Percentiles rank a stretch among this genome's conserved stretches.
Conservation (phyloP, 2,329 filamentous ascomycete species). For the Venturia aucupariae region DNA sequence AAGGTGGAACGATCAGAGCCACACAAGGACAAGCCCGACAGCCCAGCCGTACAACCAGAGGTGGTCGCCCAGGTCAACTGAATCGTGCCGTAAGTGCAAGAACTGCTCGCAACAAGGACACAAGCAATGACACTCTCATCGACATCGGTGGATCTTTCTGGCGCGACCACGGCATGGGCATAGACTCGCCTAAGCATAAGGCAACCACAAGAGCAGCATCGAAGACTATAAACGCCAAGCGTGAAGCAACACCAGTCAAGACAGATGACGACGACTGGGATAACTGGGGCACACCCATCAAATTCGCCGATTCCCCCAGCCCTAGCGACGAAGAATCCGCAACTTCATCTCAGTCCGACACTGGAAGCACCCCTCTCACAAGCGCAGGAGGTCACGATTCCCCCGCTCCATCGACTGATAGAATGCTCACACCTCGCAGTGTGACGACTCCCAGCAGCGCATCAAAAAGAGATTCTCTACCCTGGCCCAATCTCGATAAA, state of each 20-base stretch:
- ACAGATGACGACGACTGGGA: conserved; percentile 42
- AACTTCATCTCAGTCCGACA: not conserved
- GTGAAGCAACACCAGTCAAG: conserved; percentile 15
- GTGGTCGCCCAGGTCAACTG: conserved; percentile 10
- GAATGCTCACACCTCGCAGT: conserved; percentile 13
- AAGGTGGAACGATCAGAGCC: conserved; percentile 47
- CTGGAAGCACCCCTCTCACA: not conserved
- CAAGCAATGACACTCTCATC: conserved; percentile 17
- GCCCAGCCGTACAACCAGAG: conserved; percentile 16
- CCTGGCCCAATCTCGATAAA: conserved; percentile 64
- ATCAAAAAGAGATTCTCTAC: conserved; percentile 32
- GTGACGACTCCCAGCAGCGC: conserved; percentile 18
- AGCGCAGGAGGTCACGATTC: not conserved
- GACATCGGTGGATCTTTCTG: conserved; percentile 35
- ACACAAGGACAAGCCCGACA: not conserved
- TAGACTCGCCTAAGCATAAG: conserved; percentile 20
- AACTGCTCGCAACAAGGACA: not conserved
- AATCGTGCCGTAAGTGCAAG: conserved; percentile 16
- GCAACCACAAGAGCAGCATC: conserved; percentile 29
- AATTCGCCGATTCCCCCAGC: not conserved
- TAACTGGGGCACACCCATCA: conserved; percentile 36
- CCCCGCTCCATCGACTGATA: not conserved
- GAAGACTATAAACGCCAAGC: conserved; percentile 26
- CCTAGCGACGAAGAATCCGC: not conserved
- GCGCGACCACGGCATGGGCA: conserved; percentile 31